phyloP scores from a whole-genome alignment of 306 rosid species.

The Nissolia schottii region DNA sequence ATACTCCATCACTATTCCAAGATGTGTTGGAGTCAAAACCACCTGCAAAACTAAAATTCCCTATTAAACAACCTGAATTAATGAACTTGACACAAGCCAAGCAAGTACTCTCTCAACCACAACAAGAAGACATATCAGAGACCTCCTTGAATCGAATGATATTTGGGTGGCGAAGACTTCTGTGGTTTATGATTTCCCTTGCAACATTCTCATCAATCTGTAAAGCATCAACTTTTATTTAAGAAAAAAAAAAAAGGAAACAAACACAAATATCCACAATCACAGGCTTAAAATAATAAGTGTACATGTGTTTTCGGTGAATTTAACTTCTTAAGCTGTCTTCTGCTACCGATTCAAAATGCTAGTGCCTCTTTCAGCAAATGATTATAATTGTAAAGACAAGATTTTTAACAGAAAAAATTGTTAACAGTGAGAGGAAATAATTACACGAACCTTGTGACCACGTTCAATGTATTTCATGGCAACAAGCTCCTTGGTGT shows the following conservation, averaged over 20 bases:
- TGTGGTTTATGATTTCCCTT: slow-evolving; percentile 79
- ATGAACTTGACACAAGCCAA: background rate
- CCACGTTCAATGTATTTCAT: slow-evolving; percentile 83
- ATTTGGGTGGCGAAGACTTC: slow-evolving; percentile 77
- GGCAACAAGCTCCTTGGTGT: slow-evolving; percentile 76
- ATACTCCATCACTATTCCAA: slow-evolving; percentile 86
- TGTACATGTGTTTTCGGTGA: background rate
- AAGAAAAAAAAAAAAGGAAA: background rate
- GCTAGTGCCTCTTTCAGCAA: background rate
- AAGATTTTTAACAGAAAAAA: background rate
- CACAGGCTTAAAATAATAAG: background rate
- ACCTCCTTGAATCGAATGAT: slow-evolving; percentile 85
- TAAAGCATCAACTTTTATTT: background rate
- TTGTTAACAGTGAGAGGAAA: background rate
- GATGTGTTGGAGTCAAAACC: slow-evolving; percentile 82
- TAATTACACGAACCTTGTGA: slow-evolving; percentile 36
- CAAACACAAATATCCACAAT: background rate
- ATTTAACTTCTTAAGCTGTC: background rate
- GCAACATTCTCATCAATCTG: slow-evolving; percentile 87
- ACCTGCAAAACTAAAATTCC: slow-evolving; percentile 48
- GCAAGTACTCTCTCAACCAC: background rate
- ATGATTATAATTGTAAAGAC: background rate
- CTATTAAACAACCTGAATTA: slow-evolving; percentile 15
- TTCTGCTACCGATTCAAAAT: background rate
- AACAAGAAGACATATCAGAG: background rate